Evolutionary conservation across 345 rosid species (phyloP), one percentile per base, ranked within the genome.

Genomic region (Rhodomyrtus tomentosa): DNA sequence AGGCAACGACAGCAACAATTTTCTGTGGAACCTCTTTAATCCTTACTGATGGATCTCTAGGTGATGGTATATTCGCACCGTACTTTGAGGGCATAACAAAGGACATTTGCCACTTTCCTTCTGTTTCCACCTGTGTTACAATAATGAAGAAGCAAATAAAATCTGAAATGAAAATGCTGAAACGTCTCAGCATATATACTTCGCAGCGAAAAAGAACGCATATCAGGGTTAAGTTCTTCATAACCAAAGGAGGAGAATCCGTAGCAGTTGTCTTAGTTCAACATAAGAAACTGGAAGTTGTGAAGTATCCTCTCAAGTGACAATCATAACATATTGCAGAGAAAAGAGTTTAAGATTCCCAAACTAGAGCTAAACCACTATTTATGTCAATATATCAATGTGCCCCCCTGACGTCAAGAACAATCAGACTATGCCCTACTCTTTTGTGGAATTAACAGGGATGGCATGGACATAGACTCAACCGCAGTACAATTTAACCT

Each of bases 51-150:
- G 91, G 80, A 91, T 96, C 98, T 85, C 92, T 92, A 18, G 98
- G 98, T 83, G 89, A 85, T 45, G 98, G 98, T 87, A 96, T 86
- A 87, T 91, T 40, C 4, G 94, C 90, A 86, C 99, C 97, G 84
- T 94, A 94, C 90, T 93, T 94, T 9, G 96, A 90, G 18, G 99
- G 98, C 95, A 96, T 84, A 88, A 96, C 95, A 89, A 96, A 96
- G 51, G 98, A 95, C 99, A 95, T 95, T 88, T 86, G 87, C 98
- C 99, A 94, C 84, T 90, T 91, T n/a, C 89, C 92, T 91, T 91
- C 89, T 87, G 91, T 90, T 89, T 89, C 88, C 81, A 84, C 82
- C 98, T 94, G 86, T 27, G 83, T 24, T 29, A n/a, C 58, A 16
- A 5, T 29, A 24, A 51, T 27, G 83, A 7, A 52, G 14, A 18